phyloP scores from a whole-genome alignment of 179 eudicot species.

The Sideroxylon spinosum region DNA sequence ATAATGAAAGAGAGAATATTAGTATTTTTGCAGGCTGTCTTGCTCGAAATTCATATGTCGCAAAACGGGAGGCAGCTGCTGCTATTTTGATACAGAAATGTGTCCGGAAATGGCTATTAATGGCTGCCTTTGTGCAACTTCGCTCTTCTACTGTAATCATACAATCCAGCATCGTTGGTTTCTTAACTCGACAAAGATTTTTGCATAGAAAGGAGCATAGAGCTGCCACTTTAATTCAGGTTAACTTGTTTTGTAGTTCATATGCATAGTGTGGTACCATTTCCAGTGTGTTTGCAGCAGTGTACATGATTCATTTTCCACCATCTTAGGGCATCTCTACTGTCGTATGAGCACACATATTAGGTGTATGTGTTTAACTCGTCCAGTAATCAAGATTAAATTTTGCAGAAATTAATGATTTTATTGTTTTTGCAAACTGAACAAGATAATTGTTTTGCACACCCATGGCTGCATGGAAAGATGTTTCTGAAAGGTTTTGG shows the following conservation, averaged over 20 bases:
- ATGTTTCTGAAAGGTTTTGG: neutral
- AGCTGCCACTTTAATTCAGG: conserved; percentile 90
- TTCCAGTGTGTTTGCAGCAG: neutral
- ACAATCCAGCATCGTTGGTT: conserved; percentile 74
- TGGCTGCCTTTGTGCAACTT: conserved; percentile 46
- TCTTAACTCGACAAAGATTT: conserved; percentile 58
- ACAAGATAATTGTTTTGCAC: neutral
- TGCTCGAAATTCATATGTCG: conserved; percentile 45
- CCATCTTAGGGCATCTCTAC: neutral
- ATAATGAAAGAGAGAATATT: neutral
- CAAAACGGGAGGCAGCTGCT: conserved; percentile 54
- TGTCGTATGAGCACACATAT: neutral
- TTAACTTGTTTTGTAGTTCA: conserved; percentile 18
- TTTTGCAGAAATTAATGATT: neutral
- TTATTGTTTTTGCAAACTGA: neutral
- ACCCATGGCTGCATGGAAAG: neutral
- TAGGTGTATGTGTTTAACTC: neutral
- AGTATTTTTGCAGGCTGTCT: conserved; percentile 56
- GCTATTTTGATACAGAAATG: conserved; percentile 63
- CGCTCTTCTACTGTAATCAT: conserved; percentile 41
- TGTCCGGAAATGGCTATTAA: conserved; percentile 61
- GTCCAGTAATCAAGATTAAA: neutral
- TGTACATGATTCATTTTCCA: neutral
- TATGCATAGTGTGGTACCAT: neutral
- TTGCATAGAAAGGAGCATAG: conserved; percentile 51